These are phyloP conservation scores for Chytridiales sp. DNA, from an alignment of 371 early-diverging fungal genomes.

Conservation along the genomic window DNA sequence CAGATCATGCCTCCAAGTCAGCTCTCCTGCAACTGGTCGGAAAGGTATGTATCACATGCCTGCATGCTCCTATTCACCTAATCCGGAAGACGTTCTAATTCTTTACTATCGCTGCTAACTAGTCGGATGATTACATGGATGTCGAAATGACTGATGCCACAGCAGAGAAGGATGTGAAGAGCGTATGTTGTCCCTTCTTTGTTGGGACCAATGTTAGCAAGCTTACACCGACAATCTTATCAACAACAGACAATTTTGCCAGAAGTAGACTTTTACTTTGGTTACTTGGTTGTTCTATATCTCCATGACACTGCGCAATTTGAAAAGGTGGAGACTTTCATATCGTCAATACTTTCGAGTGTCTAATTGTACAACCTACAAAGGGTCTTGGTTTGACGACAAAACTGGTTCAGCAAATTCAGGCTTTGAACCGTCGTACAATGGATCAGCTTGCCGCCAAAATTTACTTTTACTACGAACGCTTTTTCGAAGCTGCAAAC, in stretches of 20 bases:
- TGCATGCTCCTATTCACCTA: no score
- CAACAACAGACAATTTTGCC: slow-evolving; percentile 59
- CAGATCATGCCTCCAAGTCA: no score
- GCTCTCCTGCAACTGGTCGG: no score
- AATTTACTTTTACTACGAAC: slow-evolving; percentile 88
- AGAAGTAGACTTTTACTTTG: slow-evolving; percentile 84
- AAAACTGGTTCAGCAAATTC: slow-evolving; percentile 60
- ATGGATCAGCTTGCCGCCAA: slow-evolving; percentile 87
- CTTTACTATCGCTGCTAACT: no score
- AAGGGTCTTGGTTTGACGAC: slow-evolving; percentile 71
- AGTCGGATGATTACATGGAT: slow-evolving; percentile 7
- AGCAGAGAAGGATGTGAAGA: no score
- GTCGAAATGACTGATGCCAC: no score
- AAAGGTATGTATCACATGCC: no score
- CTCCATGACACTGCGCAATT: slow-evolving; percentile 76
- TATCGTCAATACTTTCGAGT: neutral
- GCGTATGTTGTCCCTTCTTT: no score
- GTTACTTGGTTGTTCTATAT: slow-evolving; percentile 73
- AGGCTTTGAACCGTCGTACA: slow-evolving; percentile 78
- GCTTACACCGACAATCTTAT: slow-evolving; percentile 16
- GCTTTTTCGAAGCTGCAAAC: slow-evolving; percentile 77
- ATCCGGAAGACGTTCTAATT: no score
- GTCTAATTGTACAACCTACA: neutral
- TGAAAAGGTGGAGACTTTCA: slow-evolving; percentile 55
- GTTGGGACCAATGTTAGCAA: no score